These are phyloP conservation scores for Xylariaceae sp. DNA, from an alignment of 2,329 filamentous ascomycete species.

Conservation along the genomic window DNA sequence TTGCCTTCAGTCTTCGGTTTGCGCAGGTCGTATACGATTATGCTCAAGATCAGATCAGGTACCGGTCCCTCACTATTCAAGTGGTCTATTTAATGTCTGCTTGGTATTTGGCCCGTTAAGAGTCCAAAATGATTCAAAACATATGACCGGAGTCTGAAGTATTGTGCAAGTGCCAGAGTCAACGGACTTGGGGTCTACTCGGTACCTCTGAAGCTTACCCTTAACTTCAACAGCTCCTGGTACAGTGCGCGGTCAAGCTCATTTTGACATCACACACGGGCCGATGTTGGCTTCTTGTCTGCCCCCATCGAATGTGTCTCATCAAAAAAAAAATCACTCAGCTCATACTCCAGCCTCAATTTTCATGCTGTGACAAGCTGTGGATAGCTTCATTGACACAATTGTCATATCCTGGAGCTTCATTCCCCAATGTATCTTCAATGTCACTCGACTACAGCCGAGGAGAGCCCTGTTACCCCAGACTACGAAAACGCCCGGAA, in stretches of 20 bases:
- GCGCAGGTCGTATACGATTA: no score
- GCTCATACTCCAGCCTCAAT: constrained; percentile 7
- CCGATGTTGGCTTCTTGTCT: background rate
- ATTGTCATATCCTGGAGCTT: constrained; percentile 2
- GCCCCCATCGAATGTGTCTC: background rate
- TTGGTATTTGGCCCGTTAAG: no score
- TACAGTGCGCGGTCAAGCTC: background rate
- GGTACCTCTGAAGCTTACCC: no score
- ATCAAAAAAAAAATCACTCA: constrained; percentile 16
- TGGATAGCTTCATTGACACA: constrained; percentile 8
- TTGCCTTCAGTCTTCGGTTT: background rate
- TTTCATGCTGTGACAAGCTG: background rate
- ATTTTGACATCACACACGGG: background rate
- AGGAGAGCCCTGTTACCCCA: constrained; percentile 19
- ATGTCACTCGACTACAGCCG: constrained; percentile 21
- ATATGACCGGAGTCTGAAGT: no score
- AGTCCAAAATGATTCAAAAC: no score
- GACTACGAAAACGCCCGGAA: constrained; percentile 26
- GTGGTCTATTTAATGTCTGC: no score
- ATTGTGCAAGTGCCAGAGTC: no score
- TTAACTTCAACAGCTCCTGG: background rate
- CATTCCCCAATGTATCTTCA: constrained; percentile 12
- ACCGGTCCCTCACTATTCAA: no score
- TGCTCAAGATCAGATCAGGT: background rate
- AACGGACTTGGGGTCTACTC: background rate